Percentiles rank a stretch among this genome's conserved stretches.
Conservation (phyloP, 2,329 filamentous ascomycete genomes). For the Albophoma yamanashiensis region DNA sequence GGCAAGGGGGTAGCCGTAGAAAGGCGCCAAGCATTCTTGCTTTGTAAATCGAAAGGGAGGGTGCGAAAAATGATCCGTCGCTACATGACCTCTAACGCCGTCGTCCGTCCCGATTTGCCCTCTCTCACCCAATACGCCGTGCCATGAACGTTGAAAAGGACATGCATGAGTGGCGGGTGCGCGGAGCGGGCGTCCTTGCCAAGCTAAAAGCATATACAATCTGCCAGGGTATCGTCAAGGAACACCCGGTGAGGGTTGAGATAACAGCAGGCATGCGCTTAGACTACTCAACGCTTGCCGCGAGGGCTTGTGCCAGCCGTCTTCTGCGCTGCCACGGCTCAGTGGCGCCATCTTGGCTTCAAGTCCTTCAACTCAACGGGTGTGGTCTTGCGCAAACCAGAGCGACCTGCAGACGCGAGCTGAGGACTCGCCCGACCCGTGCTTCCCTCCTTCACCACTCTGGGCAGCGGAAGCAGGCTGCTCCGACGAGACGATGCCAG, state of each 20-base stretch:
- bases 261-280: neutral
- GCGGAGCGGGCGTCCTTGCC: neutral
- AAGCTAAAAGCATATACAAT: neutral
- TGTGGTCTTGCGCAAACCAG: slow-evolving; percentile 29
- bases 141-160: slow-evolving; percentile 7
- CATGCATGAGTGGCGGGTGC: neutral
- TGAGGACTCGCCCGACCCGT: slow-evolving; percentile 39
- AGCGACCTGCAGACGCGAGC: slow-evolving; percentile 32
- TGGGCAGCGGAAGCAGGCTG: slow-evolving; percentile 43
- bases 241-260: neutral
- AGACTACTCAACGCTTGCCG: neutral
- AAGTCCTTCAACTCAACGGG: slow-evolving; percentile 24
- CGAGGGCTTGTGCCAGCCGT: neutral
- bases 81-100: neutral
- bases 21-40: neutral
- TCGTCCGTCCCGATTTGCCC: neutral
- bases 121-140: slow-evolving; percentile 8
- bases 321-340: neutral
- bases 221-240: neutral
- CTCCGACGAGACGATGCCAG: slow-evolving; percentile 39
- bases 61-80: neutral
- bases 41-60: neutral
- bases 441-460: slow-evolving; percentile 18
- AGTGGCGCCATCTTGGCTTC: slow-evolving; percentile 40
- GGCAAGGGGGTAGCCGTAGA: neutral